Base-by-base conservation (phyloP, 1,284 basidiomycete species). In the Mixia osmundae region DNA sequence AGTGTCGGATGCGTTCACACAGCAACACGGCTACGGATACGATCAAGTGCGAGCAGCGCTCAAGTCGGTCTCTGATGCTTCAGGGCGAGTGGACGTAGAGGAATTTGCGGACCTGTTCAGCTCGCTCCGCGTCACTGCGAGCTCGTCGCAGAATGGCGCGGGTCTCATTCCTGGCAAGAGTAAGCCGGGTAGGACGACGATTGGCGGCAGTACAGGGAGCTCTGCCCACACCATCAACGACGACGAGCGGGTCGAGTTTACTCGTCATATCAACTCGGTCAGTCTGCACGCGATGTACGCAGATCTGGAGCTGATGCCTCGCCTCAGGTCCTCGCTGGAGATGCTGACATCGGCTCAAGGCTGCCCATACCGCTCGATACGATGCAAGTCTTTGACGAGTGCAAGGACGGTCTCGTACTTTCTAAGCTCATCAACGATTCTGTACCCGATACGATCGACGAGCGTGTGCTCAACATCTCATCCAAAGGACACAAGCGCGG, bases 381-480 rank as follows among this genome's bases (percentile, higher is more conserved):
- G 18, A 94, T 97, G 80, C 91, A 99, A 52, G 69, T 99, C 39
- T 97, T 97, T 50, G 91, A 99, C 56, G 89, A 97, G 57, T 79
- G 75, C 57, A 69, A 74, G 53, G 89, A 97, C 53, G 89, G 89
- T 50, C 65, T 97, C 48, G 73, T 97, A 47, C 74, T 97, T 28
- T 91, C 78, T 61, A 95, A 95, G 67, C 75, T 95, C 46, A 89
- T 95, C 66, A 95, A 97, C 59, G 87, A 95, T 59, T 89, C 89
- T 23, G 89, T 97, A 2, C 83, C 89, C 15, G 89, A 97, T 58
- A 97, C 89, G 6, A 97, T 97, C 60, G 89, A 97, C 61, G 78
- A 75, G 49, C 87, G 89, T 68, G 89, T 95, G 4, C 66, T 97
- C 48, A 97, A 97, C 66, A 85, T 77, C 56, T 66, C 67, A 2